Base-by-base conservation (phyloP, 169 alveolate genomes). In the Blepharisma undulans region DNA sequence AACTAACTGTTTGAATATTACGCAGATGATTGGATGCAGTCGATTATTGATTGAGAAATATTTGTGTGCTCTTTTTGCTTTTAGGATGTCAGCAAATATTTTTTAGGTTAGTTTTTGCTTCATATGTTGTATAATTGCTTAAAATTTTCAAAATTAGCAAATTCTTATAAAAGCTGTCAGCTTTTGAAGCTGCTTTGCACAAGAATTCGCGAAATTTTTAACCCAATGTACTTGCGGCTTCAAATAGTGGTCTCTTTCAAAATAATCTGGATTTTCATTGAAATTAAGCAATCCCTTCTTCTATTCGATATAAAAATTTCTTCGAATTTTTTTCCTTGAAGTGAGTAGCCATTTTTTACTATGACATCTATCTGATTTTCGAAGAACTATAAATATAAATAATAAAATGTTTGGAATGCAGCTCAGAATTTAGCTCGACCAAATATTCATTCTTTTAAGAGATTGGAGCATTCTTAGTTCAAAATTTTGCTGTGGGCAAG, bases 211-310 rank as follows among this genome's bases (percentile, higher is more conserved):
- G 76, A 82, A 82, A 10, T 27, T 22, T 18, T 59, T 34, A 34
- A 48, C 29, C 77, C 74, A 82, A 4, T 32, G 25, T 1, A 25
- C 74, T 22, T 36, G 27, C 33, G 36, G 77, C 14, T 27, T 22
- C 14, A 82, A 74, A 74, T 48, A 82, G 21, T 36, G 16, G 14
- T 27, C n/a, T 21, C 78, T 59, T 32, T 82, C 78, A 32, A 22
- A 21, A 78, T 82, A 82, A 59, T 82, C 27, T 10, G 89, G 89
- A 60, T 82, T 82, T 82, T 82, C 89, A 32, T 27, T 82, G 89
- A 82, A 82, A 30, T n/a, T 34, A 82, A 21, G 33, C 14, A 22
- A 82, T 22, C 34, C 76, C 89, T 2, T 82, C 89, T 7, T 34
- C 74, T 2, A 82, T 82, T 60, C 36, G 89, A 4, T 77, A 19